Percentiles rank a stretch among this genome's conserved stretches.
These are phyloP conservation scores for Diaporthe velutina DNA, from an alignment of 2,329 filamentous ascomycete species.

Conservation along the genomic window DNA sequence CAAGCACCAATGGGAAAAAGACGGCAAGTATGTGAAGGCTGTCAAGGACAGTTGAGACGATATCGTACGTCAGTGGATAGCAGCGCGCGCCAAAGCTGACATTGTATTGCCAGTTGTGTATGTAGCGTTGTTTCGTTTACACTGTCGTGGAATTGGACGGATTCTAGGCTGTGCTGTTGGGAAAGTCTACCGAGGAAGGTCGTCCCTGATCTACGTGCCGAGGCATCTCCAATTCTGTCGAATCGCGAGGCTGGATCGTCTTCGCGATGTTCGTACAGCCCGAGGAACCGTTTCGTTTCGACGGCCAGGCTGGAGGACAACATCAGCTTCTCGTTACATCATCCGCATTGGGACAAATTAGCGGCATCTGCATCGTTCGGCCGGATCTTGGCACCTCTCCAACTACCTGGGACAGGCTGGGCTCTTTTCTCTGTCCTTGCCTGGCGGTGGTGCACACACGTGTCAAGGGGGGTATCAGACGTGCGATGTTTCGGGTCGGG, in stretches of 20 bases:
- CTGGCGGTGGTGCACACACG: constrained; percentile 12
- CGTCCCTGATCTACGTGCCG: not conserved
- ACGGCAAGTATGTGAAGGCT: not conserved
- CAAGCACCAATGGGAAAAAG: not conserved
- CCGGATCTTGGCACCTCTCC: constrained; percentile 9
- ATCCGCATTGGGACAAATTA: constrained; percentile 15
- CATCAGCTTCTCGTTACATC: constrained; percentile 6
- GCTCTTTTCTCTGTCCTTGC: not conserved
- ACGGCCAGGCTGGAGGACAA: not conserved
- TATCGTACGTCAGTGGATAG: not conserved
- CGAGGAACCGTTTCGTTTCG: constrained; percentile 26
- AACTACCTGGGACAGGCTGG: not conserved
- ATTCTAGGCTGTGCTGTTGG: constrained; percentile 9
- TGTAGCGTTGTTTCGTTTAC: constrained; percentile 30
- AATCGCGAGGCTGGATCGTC: constrained; percentile 24
- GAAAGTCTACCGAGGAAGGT: not conserved
- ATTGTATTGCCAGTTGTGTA: constrained; percentile 14
- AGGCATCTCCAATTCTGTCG: not conserved
- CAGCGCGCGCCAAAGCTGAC: not conserved
- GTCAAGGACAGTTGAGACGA: constrained; percentile 17
- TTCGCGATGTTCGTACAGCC: constrained; percentile 10
- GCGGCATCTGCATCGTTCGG: constrained; percentile 5
- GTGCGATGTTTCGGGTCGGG: constrained; percentile 31
- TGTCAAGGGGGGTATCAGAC: constrained; percentile 28
- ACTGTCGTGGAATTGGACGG: not conserved